These are phyloP conservation scores for Puccinia horiana DNA, from an alignment of 1,284 basidiomycete species.

Conservation along the genomic window DNA sequence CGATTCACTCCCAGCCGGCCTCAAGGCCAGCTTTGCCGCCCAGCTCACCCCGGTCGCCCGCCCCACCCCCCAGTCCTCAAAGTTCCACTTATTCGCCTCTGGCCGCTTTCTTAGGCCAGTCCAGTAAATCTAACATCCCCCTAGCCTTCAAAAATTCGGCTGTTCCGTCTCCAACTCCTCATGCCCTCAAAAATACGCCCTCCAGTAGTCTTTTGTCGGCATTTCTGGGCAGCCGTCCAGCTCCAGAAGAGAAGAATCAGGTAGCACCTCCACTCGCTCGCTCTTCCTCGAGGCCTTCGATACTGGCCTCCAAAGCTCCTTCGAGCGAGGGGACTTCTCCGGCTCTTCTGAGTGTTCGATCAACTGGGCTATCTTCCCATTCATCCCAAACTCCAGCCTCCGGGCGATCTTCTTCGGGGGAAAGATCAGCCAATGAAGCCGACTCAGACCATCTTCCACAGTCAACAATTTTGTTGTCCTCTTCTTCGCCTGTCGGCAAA, in stretches of 20 bases:
- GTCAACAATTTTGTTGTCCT: background rate
- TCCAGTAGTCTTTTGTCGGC: constrained; percentile 29
- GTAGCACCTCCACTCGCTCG: background rate
- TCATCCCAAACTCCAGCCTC: constrained; percentile 1
- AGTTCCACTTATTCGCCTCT: constrained; percentile 41
- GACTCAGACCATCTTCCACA: background rate
- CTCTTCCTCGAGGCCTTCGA: background rate
- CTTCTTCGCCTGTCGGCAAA: constrained; percentile 3
- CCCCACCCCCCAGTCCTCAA: background rate
- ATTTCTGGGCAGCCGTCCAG: constrained; percentile 5
- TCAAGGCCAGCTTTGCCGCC: background rate
- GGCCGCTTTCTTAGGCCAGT: constrained; percentile 39
- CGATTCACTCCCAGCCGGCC: background rate
- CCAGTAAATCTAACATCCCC: background rate
- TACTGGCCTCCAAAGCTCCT: background rate
- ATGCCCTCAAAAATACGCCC: background rate
- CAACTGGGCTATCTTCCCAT: background rate
- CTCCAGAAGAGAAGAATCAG: background rate
- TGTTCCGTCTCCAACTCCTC: background rate
- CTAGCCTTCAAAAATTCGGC: background rate
- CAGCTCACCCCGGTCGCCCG: background rate
- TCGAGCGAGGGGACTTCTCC: background rate
- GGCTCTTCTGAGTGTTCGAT: background rate
- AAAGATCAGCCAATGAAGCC: background rate
- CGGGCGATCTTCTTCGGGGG: background rate